Evolutionary conservation across 2,329 filamentous ascomycete genomes (phyloP).

Genomic region (Curvularia eragrostidis): DNA sequence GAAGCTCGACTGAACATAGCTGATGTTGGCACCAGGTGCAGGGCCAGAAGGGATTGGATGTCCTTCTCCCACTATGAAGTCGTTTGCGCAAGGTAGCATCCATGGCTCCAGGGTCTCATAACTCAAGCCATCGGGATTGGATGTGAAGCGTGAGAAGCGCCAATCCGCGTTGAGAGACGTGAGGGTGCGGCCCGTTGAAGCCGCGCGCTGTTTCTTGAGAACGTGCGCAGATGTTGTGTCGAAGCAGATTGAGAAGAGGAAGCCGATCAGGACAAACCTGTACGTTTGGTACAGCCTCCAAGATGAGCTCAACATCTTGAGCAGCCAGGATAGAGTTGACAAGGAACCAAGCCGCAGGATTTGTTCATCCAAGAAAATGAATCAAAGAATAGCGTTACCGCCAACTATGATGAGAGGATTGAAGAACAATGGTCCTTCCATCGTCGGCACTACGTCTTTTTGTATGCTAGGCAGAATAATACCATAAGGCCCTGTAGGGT

Average conservation of each 20-base stretch:
- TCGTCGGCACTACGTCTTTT: conserved; percentile 6
- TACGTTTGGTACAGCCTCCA: conserved; percentile 11
- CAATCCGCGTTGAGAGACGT: conserved; percentile 49
- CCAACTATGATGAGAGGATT: conserved; percentile 1
- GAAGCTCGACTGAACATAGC: conserved; percentile 45
- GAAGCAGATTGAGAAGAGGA: conserved; percentile 18
- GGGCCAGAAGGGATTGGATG: conserved; percentile 43
- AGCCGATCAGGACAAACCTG: conserved; percentile 18
- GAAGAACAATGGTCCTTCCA: not conserved
- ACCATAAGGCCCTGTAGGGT: not conserved
- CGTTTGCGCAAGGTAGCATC: conserved; percentile 54
- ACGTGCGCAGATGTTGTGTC: conserved; percentile 14
- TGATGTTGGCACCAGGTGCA: conserved; percentile 39
- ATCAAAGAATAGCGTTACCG: not conserved
- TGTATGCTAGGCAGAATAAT: conserved; percentile 7
- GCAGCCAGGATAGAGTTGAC: not conserved
- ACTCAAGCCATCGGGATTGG: conserved; percentile 49
- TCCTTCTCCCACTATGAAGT: conserved; percentile 48
- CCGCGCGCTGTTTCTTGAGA: conserved; percentile 8
- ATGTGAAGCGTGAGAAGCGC: conserved; percentile 49
- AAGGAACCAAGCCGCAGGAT: not conserved
- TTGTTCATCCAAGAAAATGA: conserved; percentile 16
- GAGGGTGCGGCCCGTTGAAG: conserved; percentile 31
- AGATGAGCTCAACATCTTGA: conserved; percentile 6
- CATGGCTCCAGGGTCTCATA: conserved; percentile 51